These are phyloP conservation scores for Dryadomyces sulphureus DNA, from an alignment of 2,329 filamentous ascomycete species.

Conservation along the genomic window DNA sequence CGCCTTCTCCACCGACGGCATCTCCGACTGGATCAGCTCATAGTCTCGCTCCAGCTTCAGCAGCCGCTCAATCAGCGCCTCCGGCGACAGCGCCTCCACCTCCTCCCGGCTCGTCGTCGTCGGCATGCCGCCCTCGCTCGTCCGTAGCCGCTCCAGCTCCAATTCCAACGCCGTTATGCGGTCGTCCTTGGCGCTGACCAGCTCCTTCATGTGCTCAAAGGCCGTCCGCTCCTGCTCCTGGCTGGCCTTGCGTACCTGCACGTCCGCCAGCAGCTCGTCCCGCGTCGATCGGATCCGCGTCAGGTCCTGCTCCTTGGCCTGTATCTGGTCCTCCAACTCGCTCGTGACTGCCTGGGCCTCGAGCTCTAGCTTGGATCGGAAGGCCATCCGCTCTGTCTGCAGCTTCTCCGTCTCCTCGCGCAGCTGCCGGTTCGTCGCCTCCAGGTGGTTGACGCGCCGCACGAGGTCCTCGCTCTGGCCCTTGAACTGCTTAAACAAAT, in stretches of 20 bases:
- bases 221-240: slow-evolving; percentile 64
- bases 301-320: slow-evolving; percentile 69
- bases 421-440: slow-evolving; percentile 73
- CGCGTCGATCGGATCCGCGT: slow-evolving; percentile 70
- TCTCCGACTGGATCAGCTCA: slow-evolving; percentile 68
- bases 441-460: slow-evolving; percentile 78
- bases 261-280: slow-evolving; percentile 75
- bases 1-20: slow-evolving; percentile 78
- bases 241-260: slow-evolving; percentile 61
- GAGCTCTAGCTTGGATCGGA: slow-evolving; percentile 65
- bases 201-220: slow-evolving; percentile 60
- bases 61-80: slow-evolving; percentile 62
- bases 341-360: slow-evolving; percentile 59
- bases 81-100: slow-evolving; percentile 45
- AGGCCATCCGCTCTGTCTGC: slow-evolving; percentile 71
- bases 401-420: slow-evolving; percentile 74
- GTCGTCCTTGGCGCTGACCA: slow-evolving; percentile 64
- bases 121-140: slow-evolving; percentile 28
- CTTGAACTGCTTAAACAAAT: slow-evolving; percentile 86
- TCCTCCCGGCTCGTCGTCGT: slow-evolving; percentile 28
- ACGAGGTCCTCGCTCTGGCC: slow-evolving; percentile 85
- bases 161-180: slow-evolving; percentile 71
- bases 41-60: slow-evolving; percentile 66
- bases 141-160: slow-evolving; percentile 58
- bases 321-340: slow-evolving; percentile 71